Percentiles rank a stretch among this genome's conserved stretches.
phyloP scores from a whole-genome alignment of 768 basidiomycete genomes.

The Sarcomyxa edulis region DNA sequence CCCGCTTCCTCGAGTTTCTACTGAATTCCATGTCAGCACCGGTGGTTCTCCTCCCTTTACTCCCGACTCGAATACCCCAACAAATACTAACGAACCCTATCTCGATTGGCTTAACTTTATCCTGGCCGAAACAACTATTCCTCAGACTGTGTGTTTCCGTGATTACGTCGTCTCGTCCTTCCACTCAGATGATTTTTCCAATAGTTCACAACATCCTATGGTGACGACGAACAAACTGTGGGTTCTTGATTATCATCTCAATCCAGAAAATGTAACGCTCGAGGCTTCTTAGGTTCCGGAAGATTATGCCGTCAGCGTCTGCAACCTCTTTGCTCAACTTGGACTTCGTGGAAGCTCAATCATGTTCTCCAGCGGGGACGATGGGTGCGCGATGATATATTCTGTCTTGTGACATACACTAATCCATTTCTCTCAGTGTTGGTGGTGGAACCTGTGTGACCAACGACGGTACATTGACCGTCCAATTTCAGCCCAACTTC shows the following conservation, averaged over 20 bases:
- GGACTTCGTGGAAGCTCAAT: constrained; percentile 47
- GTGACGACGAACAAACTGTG: constrained; percentile 51
- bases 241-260: neutral
- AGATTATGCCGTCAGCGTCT: constrained; percentile 39
- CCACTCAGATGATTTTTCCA: no score
- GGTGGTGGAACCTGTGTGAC: constrained; percentile 46
- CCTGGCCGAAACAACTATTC: constrained; percentile 27
- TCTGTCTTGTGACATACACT: constrained; percentile 33
- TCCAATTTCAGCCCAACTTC: constrained; percentile 36
- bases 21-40: constrained; percentile 24
- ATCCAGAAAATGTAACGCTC: constrained; percentile 6
- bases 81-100: constrained; percentile 41
- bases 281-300: constrained; percentile 28
- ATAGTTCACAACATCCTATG: constrained; percentile 51
- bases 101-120: constrained; percentile 43
- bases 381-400: constrained; percentile 22
- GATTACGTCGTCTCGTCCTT: no score
- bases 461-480: constrained; percentile 40
- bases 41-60: constrained; percentile 42
- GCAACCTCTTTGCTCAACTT: constrained; percentile 40
- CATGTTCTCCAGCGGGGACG: constrained; percentile 48
- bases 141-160: no score
- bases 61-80: constrained; percentile 27
- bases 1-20: constrained; percentile 8
- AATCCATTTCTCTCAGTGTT: constrained; percentile 43